Conservation (phyloP, 1,284 basidiomycete species). For the Ceratobasidium sp. region DNA sequence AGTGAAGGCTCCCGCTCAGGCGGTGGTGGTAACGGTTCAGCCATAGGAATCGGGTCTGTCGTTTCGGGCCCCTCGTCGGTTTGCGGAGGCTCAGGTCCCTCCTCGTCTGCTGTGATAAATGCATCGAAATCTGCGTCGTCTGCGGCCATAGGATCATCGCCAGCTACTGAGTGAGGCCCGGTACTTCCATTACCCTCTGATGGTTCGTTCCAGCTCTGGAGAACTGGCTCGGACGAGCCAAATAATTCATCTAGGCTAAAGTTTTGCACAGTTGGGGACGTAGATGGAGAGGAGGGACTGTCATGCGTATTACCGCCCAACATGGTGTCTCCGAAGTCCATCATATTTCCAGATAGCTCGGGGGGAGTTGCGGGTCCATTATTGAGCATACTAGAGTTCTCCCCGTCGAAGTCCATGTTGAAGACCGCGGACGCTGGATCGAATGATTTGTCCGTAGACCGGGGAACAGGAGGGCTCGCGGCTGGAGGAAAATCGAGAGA, state of each 20-base stretch:
- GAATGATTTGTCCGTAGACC: slow-evolving; percentile 21
- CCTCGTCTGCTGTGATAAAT: slow-evolving; percentile 52
- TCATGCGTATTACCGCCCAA: background rate
- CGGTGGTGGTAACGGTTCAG: slow-evolving; percentile 71
- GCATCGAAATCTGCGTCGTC: slow-evolving; percentile 54
- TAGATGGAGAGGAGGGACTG: slow-evolving; percentile 25
- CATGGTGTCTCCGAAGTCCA: background rate
- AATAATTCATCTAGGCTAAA: slow-evolving; percentile 40
- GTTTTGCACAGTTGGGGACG: slow-evolving; percentile 27
- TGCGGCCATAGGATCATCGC: slow-evolving; percentile 50
- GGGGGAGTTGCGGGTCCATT: slow-evolving; percentile 39
- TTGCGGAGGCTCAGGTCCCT: slow-evolving; percentile 49
- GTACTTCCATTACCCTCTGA: slow-evolving; percentile 16
- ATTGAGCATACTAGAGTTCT: slow-evolving; percentile 11
- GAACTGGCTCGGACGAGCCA: slow-evolving; percentile 18
- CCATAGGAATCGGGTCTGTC: slow-evolving; percentile 54
- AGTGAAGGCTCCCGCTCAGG: slow-evolving; percentile 9
- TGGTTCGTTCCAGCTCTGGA: slow-evolving; percentile 18
- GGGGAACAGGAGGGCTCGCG: slow-evolving; percentile 43
- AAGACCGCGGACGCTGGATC: slow-evolving; percentile 44
- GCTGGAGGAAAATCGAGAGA: slow-evolving; percentile 53
- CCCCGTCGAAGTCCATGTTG: slow-evolving; percentile 43
- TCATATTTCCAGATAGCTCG: slow-evolving; percentile 15
- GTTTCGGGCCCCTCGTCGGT: background rate
- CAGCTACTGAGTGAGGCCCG: slow-evolving; percentile 2